Percentiles rank a stretch among this genome's conserved stretches.
These are phyloP conservation scores for Gracilaria gracilis DNA, from an alignment of 23 red algal genomes.

Conservation along the genomic window DNA sequence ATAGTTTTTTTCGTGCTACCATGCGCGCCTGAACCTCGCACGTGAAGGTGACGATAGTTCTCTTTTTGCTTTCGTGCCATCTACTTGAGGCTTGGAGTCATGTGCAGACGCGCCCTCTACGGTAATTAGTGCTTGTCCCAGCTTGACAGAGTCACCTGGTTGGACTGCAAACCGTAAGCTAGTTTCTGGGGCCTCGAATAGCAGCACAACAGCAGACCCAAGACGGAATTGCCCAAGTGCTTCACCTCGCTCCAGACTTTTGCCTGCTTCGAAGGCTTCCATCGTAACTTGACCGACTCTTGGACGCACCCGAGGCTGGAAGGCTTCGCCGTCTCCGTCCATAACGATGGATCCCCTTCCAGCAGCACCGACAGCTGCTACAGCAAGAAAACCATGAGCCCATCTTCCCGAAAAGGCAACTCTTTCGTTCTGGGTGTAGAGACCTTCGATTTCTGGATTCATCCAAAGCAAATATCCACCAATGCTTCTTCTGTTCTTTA, in stretches of 20 bases:
- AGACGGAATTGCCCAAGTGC: slow-evolving; percentile 36
- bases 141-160: slow-evolving; percentile 38
- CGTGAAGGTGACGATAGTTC: neutral
- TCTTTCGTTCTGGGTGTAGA: slow-evolving; percentile 55
- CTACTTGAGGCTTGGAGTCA: neutral
- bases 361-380: slow-evolving; percentile 63
- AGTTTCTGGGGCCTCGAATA: slow-evolving; percentile 58
- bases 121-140: slow-evolving; percentile 36
- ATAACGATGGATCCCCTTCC: slow-evolving; percentile 53
- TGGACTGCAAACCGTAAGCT: slow-evolving; percentile 22
- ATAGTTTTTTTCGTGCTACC: neutral
- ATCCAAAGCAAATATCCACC: slow-evolving; percentile 51
- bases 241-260: slow-evolving; percentile 23
- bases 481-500: slow-evolving; percentile 26
- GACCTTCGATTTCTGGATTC: slow-evolving; percentile 27
- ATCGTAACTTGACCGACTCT: neutral
- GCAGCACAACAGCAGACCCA: slow-evolving; percentile 64
- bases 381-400: slow-evolving; percentile 31
- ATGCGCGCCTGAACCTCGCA: neutral
- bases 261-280: neutral
- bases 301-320: slow-evolving; percentile 26
- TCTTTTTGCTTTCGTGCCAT: neutral
- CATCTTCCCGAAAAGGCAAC: slow-evolving; percentile 44
- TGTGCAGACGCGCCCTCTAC: slow-evolving; percentile 9
- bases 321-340: slow-evolving; percentile 35